Conservation (phyloP, 805 yeast species). For the Monosporozyma solicola region DNA sequence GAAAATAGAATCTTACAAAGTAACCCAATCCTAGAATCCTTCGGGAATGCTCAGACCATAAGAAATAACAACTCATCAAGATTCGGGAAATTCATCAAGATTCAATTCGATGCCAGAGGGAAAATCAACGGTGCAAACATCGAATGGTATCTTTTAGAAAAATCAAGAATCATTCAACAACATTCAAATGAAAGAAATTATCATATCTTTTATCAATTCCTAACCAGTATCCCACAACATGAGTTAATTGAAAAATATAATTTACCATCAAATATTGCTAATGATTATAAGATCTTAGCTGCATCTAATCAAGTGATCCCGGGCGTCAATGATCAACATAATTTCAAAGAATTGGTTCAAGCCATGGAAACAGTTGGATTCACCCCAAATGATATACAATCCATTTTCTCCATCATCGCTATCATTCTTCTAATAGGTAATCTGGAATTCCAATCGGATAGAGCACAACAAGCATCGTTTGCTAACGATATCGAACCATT, state of each 20-base stretch:
- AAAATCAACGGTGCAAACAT: conserved; percentile 81
- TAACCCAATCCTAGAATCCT: conserved; percentile 90
- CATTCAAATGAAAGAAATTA: conserved; percentile 75
- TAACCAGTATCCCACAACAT: conserved; percentile 51
- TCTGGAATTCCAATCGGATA: conserved; percentile 56
- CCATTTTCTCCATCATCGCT: conserved; percentile 60
- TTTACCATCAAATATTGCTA: conserved; percentile 28
- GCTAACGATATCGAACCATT: conserved; percentile 40
- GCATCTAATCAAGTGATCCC: conserved; percentile 50
- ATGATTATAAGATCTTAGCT: conserved; percentile 40
- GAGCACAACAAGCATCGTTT: conserved; percentile 68
- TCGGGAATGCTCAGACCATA: conserved; percentile 95
- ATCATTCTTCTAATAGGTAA: conserved; percentile 81
- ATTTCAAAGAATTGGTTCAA: conserved; percentile 50
- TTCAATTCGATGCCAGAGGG: conserved; percentile 58
- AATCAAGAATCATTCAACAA: conserved; percentile 82
- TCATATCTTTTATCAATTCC: conserved; percentile 83
- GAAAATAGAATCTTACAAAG: conserved; percentile 86
- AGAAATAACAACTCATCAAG: conserved; percentile 91
- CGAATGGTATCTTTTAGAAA: conserved; percentile 90
- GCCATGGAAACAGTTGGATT: conserved; percentile 76
- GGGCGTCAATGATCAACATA: conserved; percentile 67
- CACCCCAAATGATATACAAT: conserved; percentile 40
- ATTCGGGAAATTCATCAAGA: conserved; percentile 91
- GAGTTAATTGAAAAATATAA: conserved; percentile 34